Evolutionary conservation across 768 basidiomycete species (phyloP).

Genomic region (Boletus vermiculosoides): DNA sequence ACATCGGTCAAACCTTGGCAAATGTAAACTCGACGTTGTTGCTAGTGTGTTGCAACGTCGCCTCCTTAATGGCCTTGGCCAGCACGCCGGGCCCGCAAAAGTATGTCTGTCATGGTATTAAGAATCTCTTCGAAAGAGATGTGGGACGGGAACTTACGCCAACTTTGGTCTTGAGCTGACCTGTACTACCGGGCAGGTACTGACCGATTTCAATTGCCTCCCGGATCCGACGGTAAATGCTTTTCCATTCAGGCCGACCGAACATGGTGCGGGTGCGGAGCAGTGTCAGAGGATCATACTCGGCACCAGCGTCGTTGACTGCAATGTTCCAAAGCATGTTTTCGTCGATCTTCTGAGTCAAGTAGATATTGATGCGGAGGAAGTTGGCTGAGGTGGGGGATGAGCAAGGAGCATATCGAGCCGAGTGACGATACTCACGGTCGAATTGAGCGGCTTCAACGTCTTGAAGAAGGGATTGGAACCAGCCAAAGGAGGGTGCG

Average conservation of each 20-base stretch:
- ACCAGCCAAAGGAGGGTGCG: constrained; percentile 98
- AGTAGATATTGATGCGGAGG: constrained; percentile 86
- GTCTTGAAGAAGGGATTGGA: constrained; percentile 84
- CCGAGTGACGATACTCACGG: constrained; percentile 51
- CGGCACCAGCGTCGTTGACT: constrained; percentile 80
- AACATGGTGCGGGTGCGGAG: constrained; percentile 88
- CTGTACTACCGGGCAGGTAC: constrained; percentile 76
- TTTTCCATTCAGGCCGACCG: constrained; percentile 88
- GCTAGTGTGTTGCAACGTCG: constrained; percentile 54
- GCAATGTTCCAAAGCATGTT: constrained; percentile 93
- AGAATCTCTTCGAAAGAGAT: neutral
- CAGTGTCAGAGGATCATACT: constrained; percentile 86
- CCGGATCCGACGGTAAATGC: constrained; percentile 72
- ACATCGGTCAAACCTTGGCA: constrained; percentile 71
- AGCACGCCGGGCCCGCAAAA: constrained; percentile 83
- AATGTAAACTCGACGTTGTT: constrained; percentile 71
- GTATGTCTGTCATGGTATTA: constrained; percentile 57
- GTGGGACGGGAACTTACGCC: constrained; percentile 52
- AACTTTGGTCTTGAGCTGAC: constrained; percentile 80
- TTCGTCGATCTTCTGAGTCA: constrained; percentile 82
- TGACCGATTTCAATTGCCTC: constrained; percentile 78
- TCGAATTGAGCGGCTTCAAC: constrained; percentile 87
- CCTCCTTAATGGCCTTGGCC: constrained; percentile 74
- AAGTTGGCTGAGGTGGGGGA: constrained; percentile 67
- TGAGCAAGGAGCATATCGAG: constrained; percentile 9